These are phyloP conservation scores for Lanmaoa pseudosensibilis DNA, from an alignment of 768 basidiomycete genomes.

Conservation along the genomic window DNA sequence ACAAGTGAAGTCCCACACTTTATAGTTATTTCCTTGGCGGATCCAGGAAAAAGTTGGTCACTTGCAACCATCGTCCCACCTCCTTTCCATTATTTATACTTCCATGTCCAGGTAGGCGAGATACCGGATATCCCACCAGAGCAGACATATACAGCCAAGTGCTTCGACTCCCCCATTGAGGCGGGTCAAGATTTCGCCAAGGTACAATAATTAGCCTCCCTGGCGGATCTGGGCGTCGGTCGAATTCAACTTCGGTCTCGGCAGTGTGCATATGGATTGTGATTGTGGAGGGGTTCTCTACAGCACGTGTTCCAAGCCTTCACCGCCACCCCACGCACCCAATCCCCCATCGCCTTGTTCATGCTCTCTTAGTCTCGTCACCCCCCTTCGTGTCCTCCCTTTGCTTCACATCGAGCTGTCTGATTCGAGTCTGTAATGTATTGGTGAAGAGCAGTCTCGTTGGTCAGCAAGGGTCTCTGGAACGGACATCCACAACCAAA, in stretches of 20 bases:
- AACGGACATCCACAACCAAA: neutral
- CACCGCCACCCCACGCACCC: neutral
- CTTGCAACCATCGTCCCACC: no score
- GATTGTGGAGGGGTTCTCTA: neutral
- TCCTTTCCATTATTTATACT: no score
- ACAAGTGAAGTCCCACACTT: no score
- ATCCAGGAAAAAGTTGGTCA: no score
- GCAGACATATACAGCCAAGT: no score
- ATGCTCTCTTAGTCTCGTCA: neutral
- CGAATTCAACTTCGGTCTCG: neutral
- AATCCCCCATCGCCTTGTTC: neutral
- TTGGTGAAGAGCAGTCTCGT: neutral
- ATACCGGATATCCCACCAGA: no score
- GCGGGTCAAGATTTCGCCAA: no score
- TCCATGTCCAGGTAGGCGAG: no score
- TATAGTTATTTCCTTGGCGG: no score
- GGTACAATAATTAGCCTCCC: neutral
- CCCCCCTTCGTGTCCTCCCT: neutral
- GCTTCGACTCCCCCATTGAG: no score
- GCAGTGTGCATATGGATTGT: neutral
- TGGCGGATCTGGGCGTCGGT: no score
- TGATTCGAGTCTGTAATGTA: constrained; percentile 9
- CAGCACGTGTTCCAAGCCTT: neutral
- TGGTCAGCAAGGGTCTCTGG: neutral
- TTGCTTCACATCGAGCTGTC: constrained; percentile 7